Base-by-base conservation (phyloP, 495 filamentous ascomycete genomes). In the Xylaria acuta region DNA sequence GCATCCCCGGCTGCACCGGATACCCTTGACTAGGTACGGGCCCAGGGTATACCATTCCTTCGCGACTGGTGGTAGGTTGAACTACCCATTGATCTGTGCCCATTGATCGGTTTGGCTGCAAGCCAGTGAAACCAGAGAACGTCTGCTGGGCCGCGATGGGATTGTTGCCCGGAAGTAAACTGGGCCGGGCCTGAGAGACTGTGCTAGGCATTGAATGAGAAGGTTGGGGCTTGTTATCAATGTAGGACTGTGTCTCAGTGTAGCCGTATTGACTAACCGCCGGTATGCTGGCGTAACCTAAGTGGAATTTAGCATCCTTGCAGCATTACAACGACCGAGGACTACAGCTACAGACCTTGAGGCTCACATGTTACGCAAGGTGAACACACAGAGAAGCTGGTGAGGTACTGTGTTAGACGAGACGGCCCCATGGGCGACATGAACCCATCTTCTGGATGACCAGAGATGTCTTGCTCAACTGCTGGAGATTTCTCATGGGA, bases 21-120 rank as follows among this genome's bases (percentile, higher is more conserved):
- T 77, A 83, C 45, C 75, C 79, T 56, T 74, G 72, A 11, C 64
- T 62, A 32, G 78, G 14, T n/a, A 81, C 66, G 22, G 72, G 62
- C 58, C 40, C 69, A n/a, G 84, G 82, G 69, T 86, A 86, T 34
- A 84, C 74, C 84, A 86, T 85, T 40, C 78, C 82, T 71, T 86
- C 84, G 62, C 78, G 75, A 58, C 75, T 76, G 38, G 79, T 76
- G 58, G 77, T 65, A 49, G 83, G 80, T 70, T 84, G 83, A 30
- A 80, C 60, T 62, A 14, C 73, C 75, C 73, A 78, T 78, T 47
- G 76, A 76, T 45, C 76, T 76, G 8, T 64, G n/a, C 75, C 73
- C 73, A 78, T 77, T 38, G 76, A 76, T 41, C 76, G 77, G 6
- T 67, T 80, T 54, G 83, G 81, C 69, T 83, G 84, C 38, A 86